Evolutionary conservation across 495 filamentous ascomycete species (phyloP), one percentile per base, ranked within the genome.

Genomic region (Letharia columbiana): DNA sequence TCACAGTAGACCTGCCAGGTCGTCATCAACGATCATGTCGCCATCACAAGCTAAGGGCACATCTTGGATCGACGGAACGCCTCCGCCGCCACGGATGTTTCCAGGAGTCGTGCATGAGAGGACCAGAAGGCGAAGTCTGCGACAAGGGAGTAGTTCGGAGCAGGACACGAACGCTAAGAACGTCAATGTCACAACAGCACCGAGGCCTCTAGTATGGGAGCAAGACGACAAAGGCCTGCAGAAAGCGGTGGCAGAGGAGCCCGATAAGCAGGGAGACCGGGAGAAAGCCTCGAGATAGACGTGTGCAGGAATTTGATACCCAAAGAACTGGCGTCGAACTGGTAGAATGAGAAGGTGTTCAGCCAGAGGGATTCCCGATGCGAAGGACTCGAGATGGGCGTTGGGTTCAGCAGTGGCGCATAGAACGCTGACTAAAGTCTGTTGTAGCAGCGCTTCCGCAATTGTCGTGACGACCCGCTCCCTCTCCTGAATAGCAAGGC

Each of bases 81-180:
- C 71, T 0, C 81, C 81, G 33, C 85, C 89, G 71, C 87, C 87
- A 45, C 81, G 83, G 67, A 88, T 90, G 54, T 89, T 90, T 73
- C 89, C 89, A 0, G 88, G 89, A 4, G 80, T 90, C 60, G 81
- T 91, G 33, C 83, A 86, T 70, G 81, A 86, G 61, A 80, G 79
- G 63, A 80, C 80, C 47, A 77, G 82, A 60, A 77, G 77, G 60
- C 75, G 77, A 57, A 88, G 81, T 73, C 63, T 75, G 47, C 71
- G 75, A 33, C 75, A 76, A 23, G 71, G 66, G 17, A 75, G 75
- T 61, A 67, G 59, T 13, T 76, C 75, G 8, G 75, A 76, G 59
- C 74, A 77, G 41, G 75, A 75, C 50, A 57, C 47, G 17, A 67
- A 68, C 39, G 62, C 50, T 33, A 64, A 40, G 11, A 37, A 35